Evolutionary conservation across 805 yeast genomes (phyloP).

Genomic region (Torulaspora indica): DNA sequence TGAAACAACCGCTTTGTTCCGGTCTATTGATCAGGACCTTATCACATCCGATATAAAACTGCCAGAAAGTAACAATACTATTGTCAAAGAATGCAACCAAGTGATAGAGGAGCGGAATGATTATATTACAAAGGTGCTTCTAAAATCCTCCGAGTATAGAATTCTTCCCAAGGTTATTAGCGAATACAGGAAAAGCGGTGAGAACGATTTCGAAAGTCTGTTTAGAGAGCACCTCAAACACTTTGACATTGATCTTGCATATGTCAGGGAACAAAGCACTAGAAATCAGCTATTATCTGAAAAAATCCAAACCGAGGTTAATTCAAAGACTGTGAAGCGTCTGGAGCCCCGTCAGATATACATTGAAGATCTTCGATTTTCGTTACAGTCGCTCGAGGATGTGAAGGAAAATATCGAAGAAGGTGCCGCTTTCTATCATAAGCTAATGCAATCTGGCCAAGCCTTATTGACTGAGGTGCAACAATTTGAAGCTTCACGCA

Average conservation of each 20-base stretch:
- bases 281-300: constrained; percentile 40
- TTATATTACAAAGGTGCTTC: constrained; percentile 40
- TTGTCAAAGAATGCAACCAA: constrained; percentile 35
- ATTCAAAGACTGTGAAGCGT: constrained; percentile 8
- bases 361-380: constrained; percentile 27
- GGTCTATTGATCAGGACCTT: constrained; percentile 45
- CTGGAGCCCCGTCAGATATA: constrained; percentile 23
- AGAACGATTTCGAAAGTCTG: constrained; percentile 38
- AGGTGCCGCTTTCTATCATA: constrained; percentile 67
- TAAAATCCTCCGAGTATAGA: constrained; percentile 44
- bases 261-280: constrained; percentile 41
- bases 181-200: constrained; percentile 39
- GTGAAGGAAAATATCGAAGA: constrained; percentile 56
- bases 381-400: constrained; percentile 43
- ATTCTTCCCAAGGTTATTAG: constrained; percentile 51
- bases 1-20: constrained; percentile 44
- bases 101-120: constrained; percentile 33
- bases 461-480: constrained; percentile 47
- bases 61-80: constrained; percentile 34
- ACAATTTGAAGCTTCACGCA: constrained; percentile 46
- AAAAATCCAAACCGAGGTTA: constrained; percentile 35
- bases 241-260: constrained; percentile 48
- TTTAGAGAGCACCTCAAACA: constrained; percentile 42
- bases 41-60: constrained; percentile 36
- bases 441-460: constrained; percentile 47